phyloP scores from a whole-genome alignment of 2,329 filamentous ascomycete genomes.

The Fusarium torulosum region DNA sequence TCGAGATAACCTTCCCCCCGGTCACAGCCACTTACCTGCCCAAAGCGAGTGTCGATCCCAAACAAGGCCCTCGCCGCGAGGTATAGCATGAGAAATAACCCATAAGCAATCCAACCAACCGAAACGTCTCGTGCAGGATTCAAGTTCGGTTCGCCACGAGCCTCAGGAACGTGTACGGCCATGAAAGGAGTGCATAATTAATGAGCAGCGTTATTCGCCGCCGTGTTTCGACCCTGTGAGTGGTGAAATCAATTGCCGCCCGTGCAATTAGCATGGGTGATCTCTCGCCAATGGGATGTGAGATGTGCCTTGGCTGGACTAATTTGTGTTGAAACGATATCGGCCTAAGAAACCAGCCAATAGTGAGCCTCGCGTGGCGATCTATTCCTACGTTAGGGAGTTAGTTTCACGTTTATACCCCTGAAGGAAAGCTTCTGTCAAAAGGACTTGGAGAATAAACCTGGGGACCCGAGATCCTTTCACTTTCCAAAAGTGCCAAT shows the following conservation, averaged over 20 bases:
- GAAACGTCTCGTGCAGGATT: background rate
- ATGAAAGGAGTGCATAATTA: slow-evolving; percentile 36
- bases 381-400: slow-evolving; percentile 36
- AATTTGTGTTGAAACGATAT: slow-evolving; percentile 31
- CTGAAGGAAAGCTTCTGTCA: slow-evolving; percentile 31
- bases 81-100: slow-evolving; percentile 38
- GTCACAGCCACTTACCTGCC: slow-evolving; percentile 33
- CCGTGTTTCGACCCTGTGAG: slow-evolving; percentile 20
- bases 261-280: slow-evolving; percentile 29
- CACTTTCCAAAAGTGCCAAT: slow-evolving; percentile 35
- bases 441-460: slow-evolving; percentile 19
- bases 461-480: slow-evolving; percentile 2
- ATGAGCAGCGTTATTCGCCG: slow-evolving; percentile 12
- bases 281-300: slow-evolving; percentile 25
- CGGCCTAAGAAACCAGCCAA: slow-evolving; percentile 23
- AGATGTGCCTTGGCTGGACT: slow-evolving; percentile 1
- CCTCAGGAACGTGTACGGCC: background rate
- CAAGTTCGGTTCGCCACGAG: slow-evolving; percentile 13
- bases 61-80: slow-evolving; percentile 12
- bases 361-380: slow-evolving; percentile 12
- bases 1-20: slow-evolving; percentile 32
- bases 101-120: slow-evolving; percentile 25
- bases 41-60: slow-evolving; percentile 36
- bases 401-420: slow-evolving; percentile 28
- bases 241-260: slow-evolving; percentile 35